Evolutionary conservation across 129 eudicot species (phyloP).

Genomic region (Centella asiatica): DNA sequence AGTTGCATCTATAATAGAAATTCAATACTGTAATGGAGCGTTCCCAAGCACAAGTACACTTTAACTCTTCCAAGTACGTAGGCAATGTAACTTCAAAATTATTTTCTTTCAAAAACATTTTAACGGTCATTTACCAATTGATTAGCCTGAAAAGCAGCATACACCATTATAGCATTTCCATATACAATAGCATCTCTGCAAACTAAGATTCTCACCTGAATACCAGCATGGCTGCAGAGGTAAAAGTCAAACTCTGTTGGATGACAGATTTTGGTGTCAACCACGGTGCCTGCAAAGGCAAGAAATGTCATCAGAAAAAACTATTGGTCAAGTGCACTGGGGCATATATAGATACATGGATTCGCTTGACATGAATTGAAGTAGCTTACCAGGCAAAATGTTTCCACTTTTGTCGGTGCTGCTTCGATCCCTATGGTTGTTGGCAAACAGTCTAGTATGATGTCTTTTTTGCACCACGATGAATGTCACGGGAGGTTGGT

Average conservation of each 20-base stretch:
- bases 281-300: conserved; percentile 64
- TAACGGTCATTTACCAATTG: too few relatives aligned
- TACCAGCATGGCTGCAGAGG: conserved; percentile 93
- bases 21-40: too few relatives aligned
- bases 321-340: neutral
- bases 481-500: conserved; percentile 68
- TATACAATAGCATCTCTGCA: neutral
- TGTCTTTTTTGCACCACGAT: conserved; percentile 64
- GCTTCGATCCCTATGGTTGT: conserved; percentile 55
- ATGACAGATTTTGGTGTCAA: conserved; percentile 88
- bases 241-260: conserved; percentile 94
- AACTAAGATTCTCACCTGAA: conserved; percentile 43
- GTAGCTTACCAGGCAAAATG: conserved; percentile 44
- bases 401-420: conserved; percentile 71
- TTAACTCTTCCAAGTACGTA: too few relatives aligned
- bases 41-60: too few relatives aligned
- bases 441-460: conserved; percentile 60
- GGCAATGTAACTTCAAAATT: too few relatives aligned
- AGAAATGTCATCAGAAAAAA: neutral
- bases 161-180: neutral
- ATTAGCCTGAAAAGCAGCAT: neutral
- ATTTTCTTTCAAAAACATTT: too few relatives aligned
- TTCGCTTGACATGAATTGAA: neutral
- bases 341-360: neutral
- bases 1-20: too few relatives aligned